A percentile compares a stretch with the other conserved stretches of the same genome.
Evolutionary conservation across 2,329 filamentous ascomycete genomes (phyloP).

Genomic region (Clonostachys rhizophaga): DNA sequence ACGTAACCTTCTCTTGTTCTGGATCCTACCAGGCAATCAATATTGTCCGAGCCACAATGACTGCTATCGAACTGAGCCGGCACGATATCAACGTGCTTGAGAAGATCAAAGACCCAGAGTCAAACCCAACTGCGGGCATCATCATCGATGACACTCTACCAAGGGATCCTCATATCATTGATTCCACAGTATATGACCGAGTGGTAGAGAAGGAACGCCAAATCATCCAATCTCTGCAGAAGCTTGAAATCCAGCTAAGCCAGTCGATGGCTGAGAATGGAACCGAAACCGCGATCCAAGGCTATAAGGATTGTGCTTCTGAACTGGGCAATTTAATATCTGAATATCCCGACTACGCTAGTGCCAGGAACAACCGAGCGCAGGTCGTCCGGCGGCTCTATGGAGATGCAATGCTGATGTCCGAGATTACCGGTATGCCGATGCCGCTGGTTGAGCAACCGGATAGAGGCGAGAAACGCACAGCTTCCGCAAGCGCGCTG

Average conservation of each 20-base stretch:
- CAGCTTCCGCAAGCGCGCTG: slow-evolving; percentile 35
- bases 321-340: slow-evolving; percentile 51
- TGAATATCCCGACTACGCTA: slow-evolving; percentile 61
- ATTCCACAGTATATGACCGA: slow-evolving; percentile 42
- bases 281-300: slow-evolving; percentile 27
- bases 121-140: slow-evolving; percentile 47
- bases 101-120: slow-evolving; percentile 65
- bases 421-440: slow-evolving; percentile 24
- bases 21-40: no score
- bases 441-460: slow-evolving; percentile 34
- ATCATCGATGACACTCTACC: slow-evolving; percentile 49
- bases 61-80: slow-evolving; percentile 33
- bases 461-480: slow-evolving; percentile 26
- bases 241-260: slow-evolving; percentile 47
- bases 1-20: no score
- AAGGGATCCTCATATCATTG: slow-evolving; percentile 52
- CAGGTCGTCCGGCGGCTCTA: slow-evolving; percentile 60
- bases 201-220: slow-evolving; percentile 45
- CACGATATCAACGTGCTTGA: slow-evolving; percentile 59
- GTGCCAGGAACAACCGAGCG: slow-evolving; percentile 69
- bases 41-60: neutral
- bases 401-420: slow-evolving; percentile 53
- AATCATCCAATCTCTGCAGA: slow-evolving; percentile 50
- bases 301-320: slow-evolving; percentile 41
- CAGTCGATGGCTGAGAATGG: slow-evolving; percentile 28